These are phyloP conservation scores for Musa troglodytarum DNA, from an alignment of 176 grass and related monocot species.

Conservation along the genomic window DNA sequence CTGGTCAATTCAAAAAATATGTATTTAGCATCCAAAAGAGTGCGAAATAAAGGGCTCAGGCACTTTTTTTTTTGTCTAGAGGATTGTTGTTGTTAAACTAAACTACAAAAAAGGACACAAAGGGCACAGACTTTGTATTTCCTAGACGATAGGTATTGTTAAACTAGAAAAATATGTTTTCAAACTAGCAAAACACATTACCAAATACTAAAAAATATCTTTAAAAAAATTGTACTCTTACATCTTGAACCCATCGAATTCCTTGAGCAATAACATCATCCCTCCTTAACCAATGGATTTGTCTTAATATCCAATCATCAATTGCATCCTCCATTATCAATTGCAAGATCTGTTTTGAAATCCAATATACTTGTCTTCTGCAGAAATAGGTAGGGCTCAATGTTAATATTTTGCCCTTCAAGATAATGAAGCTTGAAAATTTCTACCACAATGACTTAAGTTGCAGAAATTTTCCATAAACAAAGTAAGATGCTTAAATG, in stretches of 20 bases:
- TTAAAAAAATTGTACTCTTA: constrained; percentile 24
- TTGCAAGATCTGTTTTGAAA: constrained; percentile 96
- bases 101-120: too few species aligned
- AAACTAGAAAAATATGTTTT: too few species aligned
- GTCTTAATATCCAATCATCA: constrained; percentile 95
- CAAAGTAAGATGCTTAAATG: background rate
- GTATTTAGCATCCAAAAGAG: too few species aligned
- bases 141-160: too few species aligned
- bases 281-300: constrained; percentile 82
- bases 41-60: too few species aligned
- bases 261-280: constrained; percentile 61
- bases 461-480: background rate
- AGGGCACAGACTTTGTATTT: too few species aligned
- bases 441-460: background rate
- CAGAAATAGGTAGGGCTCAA: constrained; percentile 7
- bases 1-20: too few species aligned
- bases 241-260: constrained; percentile 92
- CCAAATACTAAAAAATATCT: too few species aligned
- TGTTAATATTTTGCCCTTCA: background rate
- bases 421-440: background rate
- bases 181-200: too few species aligned
- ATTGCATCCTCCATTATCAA: constrained; percentile 99
- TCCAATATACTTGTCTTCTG: constrained; percentile 93
- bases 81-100: too few species aligned
- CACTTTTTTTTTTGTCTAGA: too few species aligned